Evolutionary conservation across 106 monocot genomes (phyloP), one percentile per base, ranked within the genome.

Genomic region (Allium sativum): DNA sequence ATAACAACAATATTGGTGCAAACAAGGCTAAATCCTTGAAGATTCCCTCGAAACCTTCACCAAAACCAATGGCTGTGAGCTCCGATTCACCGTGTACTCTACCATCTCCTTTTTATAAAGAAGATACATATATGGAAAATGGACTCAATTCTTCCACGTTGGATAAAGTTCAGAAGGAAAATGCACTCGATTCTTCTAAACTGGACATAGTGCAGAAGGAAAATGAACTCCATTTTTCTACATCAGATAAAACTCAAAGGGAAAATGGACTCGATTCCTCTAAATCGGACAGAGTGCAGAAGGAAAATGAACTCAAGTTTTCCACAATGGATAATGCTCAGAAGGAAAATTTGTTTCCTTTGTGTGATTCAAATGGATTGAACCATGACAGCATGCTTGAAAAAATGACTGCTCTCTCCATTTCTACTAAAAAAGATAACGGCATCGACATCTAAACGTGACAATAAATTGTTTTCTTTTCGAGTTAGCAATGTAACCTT

Each of bases 331-430:
- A 8, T 19, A 68, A 19, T 1, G 7, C 12, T 41, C 22, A 63
- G 62, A 74, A 74, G 54, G 74, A 62, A 17, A 74, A 68, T 68
- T n/a, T 68, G 22, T 11, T 52, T 68, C 55, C 46, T 45, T 10
- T 5, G 57, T 20, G 64, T 56, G 43, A 40, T 64, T 7, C 45
- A 18, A 63, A 58, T 8, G 12, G 40, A 11, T 10, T 42, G 15
- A 21, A 18, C 18, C 53, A 59, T 13, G 63, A 68, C 56, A 12
- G 42, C 45, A 17, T 73, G 52, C 52, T 40, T 44, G 52, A 70
- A 18, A 65, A 58, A 47, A 51, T 59, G 12, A 58, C 59, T 6
- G 44, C 57, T 6, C 76, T 52, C 42, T 50, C 70, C 40, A 20
- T 64, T 31, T 40, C 62, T 31, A 31, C 31, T 31, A 31, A 31